Evolutionary conservation across 2,329 filamentous ascomycete species (phyloP).

Genomic region (Monosporascus sp.): DNA sequence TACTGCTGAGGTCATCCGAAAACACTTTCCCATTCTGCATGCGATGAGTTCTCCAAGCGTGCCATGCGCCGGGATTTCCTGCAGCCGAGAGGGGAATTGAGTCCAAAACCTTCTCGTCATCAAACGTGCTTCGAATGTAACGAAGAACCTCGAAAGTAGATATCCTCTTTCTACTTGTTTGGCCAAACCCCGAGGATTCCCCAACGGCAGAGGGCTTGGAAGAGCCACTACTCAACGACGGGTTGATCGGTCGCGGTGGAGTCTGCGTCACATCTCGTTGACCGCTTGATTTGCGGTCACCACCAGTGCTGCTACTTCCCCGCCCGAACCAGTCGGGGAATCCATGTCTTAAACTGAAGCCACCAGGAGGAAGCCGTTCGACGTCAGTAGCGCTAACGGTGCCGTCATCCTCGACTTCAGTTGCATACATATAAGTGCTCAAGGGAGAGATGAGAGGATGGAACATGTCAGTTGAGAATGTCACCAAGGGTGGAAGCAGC

Average conservation of each 20-base stretch:
- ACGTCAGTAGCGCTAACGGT: constrained; percentile 80
- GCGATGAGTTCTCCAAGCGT: constrained; percentile 80
- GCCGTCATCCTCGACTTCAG: constrained; percentile 67
- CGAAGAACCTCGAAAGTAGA: constrained; percentile 66
- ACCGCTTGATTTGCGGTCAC: constrained; percentile 38
- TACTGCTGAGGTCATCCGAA: constrained; percentile 2
- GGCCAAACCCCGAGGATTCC: constrained; percentile 33
- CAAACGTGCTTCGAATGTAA: constrained; percentile 81
- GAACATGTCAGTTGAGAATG: constrained; percentile 89
- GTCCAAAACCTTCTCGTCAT: constrained; percentile 72
- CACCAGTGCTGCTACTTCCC: constrained; percentile 31
- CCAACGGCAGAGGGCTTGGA: constrained; percentile 23
- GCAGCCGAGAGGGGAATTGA: constrained; percentile 74
- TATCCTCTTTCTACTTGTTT: constrained; percentile 37
- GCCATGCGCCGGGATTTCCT: constrained; percentile 87
- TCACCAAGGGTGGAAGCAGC: constrained; percentile 72
- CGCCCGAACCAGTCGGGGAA: constrained; percentile 87
- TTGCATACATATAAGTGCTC: constrained; percentile 92
- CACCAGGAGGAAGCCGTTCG: constrained; percentile 78
- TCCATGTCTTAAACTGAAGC: constrained; percentile 84
- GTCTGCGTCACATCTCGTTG: constrained; percentile 28
- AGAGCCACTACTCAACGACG: constrained; percentile 18
- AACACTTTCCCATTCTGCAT: constrained; percentile 41
- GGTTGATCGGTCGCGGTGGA: constrained; percentile 23
- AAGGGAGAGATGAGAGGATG: constrained; percentile 88